Percentiles rank a stretch among this genome's conserved stretches.
phyloP scores from a whole-genome alignment of 306 rosid genomes.

The Abrus precatorius region DNA sequence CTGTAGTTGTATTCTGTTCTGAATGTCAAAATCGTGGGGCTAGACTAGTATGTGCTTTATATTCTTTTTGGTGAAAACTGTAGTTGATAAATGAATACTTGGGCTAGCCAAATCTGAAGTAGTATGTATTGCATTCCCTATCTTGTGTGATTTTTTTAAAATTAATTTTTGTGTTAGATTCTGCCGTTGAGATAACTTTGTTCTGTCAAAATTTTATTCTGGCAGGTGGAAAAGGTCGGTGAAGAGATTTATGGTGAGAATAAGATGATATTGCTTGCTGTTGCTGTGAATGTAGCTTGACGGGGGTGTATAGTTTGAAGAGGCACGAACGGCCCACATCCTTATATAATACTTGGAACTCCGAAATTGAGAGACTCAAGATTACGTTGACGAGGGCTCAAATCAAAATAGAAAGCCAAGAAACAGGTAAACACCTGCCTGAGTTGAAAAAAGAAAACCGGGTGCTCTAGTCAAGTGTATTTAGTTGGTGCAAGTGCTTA shows the following conservation, averaged over 20 bases:
- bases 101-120: neutral
- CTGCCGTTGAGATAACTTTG: conserved; percentile 39
- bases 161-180: conserved; percentile 31
- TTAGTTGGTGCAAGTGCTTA: conserved; percentile 39
- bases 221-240: conserved; percentile 45
- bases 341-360: conserved; percentile 36
- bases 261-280: conserved; percentile 36
- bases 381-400: conserved; percentile 20
- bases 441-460: conserved; percentile 35
- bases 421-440: conserved; percentile 33
- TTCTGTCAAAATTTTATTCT: conserved; percentile 16
- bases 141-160: neutral
- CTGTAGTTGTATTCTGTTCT: conserved; percentile 21
- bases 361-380: conserved; percentile 37
- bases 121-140: conserved; percentile 16
- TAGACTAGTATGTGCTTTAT: conserved; percentile 15
- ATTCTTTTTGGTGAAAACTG: neutral
- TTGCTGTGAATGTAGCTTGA: conserved; percentile 31
- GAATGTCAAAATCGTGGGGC: conserved; percentile 36
- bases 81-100: neutral
- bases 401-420: conserved; percentile 32
- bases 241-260: conserved; percentile 40
- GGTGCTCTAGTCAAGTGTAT: conserved; percentile 51
- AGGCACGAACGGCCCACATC: conserved; percentile 51
- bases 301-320: conserved; percentile 53